phyloP scores from a whole-genome alignment of 768 basidiomycete genomes.

The Psilocybe cyanescens region DNA sequence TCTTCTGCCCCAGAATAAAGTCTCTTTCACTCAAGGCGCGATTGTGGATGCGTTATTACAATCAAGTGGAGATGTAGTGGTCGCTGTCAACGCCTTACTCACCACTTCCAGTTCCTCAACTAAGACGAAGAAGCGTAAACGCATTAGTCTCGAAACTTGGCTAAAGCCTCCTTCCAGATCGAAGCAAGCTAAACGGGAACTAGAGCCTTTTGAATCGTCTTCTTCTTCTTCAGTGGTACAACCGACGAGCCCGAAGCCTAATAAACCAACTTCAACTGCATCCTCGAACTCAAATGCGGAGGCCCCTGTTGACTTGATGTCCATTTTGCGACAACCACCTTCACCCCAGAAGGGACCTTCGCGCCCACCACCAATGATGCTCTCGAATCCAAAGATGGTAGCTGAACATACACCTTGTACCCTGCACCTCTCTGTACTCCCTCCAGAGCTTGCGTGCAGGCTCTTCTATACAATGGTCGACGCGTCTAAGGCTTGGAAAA shows the following conservation, averaged over 20 bases:
- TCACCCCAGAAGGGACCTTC: constrained; percentile 35
- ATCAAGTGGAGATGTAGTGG: constrained; percentile 58
- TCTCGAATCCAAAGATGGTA: constrained; percentile 66
- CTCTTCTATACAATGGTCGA: constrained; percentile 77
- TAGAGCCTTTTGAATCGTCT: background rate
- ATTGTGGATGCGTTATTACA: constrained; percentile 65
- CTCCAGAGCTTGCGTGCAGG: constrained; percentile 73
- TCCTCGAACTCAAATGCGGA: constrained; percentile 25
- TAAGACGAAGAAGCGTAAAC: constrained; percentile 48
- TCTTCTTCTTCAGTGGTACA: background rate
- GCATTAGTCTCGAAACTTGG: constrained; percentile 59
- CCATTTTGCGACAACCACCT: constrained; percentile 56
- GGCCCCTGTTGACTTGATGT: constrained; percentile 52
- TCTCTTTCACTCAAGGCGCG: constrained; percentile 35
- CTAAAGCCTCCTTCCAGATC: constrained; percentile 35
- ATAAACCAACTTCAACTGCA: constrained; percentile 8
- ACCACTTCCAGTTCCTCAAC: background rate
- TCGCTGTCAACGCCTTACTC: constrained; percentile 48
- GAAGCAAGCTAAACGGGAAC: constrained; percentile 12
- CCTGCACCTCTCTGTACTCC: constrained; percentile 68
- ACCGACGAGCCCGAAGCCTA: constrained; percentile 22
- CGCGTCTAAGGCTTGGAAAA: constrained; percentile 62
- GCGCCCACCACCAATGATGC: constrained; percentile 61
- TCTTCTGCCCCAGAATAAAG: constrained; percentile 40
- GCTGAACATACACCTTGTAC: constrained; percentile 77